These are phyloP conservation scores for Pochonia chlamydosporia DNA, from an alignment of 2,329 filamentous ascomycete species.

Conservation along the genomic window DNA sequence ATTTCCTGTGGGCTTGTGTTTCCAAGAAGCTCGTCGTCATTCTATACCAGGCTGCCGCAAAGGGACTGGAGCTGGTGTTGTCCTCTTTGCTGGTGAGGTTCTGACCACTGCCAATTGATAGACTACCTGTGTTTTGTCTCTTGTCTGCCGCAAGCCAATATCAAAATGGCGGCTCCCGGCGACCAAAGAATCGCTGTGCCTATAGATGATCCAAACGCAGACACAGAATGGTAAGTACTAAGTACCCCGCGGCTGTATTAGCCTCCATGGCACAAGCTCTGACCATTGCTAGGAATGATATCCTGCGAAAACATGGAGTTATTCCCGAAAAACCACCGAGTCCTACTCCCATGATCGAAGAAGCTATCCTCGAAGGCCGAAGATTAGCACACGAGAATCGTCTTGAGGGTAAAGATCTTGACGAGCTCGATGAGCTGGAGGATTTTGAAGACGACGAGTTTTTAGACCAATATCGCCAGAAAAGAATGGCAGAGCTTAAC, in stretches of 20 bases:
- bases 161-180: slow-evolving; percentile 52
- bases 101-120: not conserved
- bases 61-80: not conserved
- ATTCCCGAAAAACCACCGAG: slow-evolving; percentile 98
- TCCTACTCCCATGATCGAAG: slow-evolving; percentile 91
- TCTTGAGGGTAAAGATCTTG: slow-evolving; percentile 87
- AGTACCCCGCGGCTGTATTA: slow-evolving; percentile 16
- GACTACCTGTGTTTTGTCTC: not conserved
- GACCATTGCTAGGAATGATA: slow-evolving; percentile 74
- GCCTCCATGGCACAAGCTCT: slow-evolving; percentile 12
- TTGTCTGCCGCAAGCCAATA: not conserved
- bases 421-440: slow-evolving; percentile 89
- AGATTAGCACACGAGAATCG: slow-evolving; percentile 85
- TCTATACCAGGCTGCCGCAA: slow-evolving; percentile 1
- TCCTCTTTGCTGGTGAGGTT: not conserved
- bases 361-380: slow-evolving; percentile 80
- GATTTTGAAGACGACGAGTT: slow-evolving; percentile 94
- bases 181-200: slow-evolving; percentile 71
- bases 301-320: slow-evolving; percentile 90
- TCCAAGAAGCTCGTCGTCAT: slow-evolving; percentile 2
- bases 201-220: slow-evolving; percentile 90
- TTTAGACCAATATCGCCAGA: slow-evolving; percentile 78
- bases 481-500: slow-evolving; percentile 78
- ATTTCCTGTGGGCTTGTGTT: not conserved
- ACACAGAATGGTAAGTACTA: slow-evolving; percentile 80